Evolutionary conservation across 768 basidiomycete species (phyloP), one percentile per base, ranked within the genome.

Genomic region (Strobilomyces echinocephalus): DNA sequence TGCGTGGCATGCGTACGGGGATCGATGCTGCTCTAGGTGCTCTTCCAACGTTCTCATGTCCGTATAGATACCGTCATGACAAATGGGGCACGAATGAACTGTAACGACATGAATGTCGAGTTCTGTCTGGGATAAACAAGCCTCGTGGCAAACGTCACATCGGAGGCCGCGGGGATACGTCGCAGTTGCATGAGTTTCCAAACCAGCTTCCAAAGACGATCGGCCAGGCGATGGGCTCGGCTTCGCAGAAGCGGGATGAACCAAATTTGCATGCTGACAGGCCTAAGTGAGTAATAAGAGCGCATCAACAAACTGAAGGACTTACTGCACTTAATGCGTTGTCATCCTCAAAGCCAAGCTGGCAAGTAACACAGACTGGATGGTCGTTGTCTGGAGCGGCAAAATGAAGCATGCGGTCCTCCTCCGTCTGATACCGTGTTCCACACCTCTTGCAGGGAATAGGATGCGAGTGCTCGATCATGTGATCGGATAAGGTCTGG

Each of bases 401-500:
- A 48, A 76, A 77, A 55, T 80, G 79, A 36, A 60, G 53, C 8
- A 51, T 58, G 6, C 72, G 65, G 1, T 69, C 70, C 16, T 76
- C 77, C 38, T 74, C 71, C 10, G 68, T 64, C 48, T 40, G 59
- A 48, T 68, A 70, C 46, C 61, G 70, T 18, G 70, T 66, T 31
- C 67, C 61, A 44, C 69, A 71, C 40, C 21, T 54, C 57, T 60
- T 65, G 59, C 69, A 69, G 38, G 34, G 40, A 42, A 67, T 35
- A 26, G 64, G 63, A 56, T 56, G 64, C 18, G 67, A 56, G 49
- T 69, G 69, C 24, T 61, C 66, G 35, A 54, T 21, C 55, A 63
- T 59, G 54, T 69, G 68, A 40, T 70, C 69, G 8, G 67, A 57
- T 20, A 69, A 52, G 28, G 63, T 55, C 38, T 44, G 56, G 10